phyloP scores from a whole-genome alignment of 2,329 filamentous ascomycete species.

The Cercospora zeina region DNA sequence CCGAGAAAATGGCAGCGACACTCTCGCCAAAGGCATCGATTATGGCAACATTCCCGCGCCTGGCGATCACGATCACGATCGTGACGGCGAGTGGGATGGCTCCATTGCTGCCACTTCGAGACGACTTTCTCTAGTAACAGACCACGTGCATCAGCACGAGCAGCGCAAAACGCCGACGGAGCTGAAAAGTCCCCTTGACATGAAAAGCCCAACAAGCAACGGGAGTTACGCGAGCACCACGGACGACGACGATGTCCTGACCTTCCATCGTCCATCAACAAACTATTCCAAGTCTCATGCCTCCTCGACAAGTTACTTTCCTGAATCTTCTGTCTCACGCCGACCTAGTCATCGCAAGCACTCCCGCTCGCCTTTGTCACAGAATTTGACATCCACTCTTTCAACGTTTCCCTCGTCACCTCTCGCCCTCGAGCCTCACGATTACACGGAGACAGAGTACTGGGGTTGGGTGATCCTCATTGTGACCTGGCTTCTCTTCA shows the following conservation, averaged over 20 bases:
- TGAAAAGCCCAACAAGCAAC: conserved; percentile 49
- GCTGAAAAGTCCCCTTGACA: conserved; percentile 36
- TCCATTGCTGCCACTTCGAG: conserved; percentile 33
- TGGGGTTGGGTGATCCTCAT: conserved; percentile 95
- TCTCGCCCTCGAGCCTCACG: conserved; percentile 63
- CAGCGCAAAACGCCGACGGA: conserved; percentile 21
- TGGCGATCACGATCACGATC: conserved; percentile 28
- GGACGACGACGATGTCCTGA: conserved; percentile 76
- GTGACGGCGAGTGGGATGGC: conserved; percentile 37
- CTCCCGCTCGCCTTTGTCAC: conserved; percentile 34
- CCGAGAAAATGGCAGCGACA: conserved; percentile 22
- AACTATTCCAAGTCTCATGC: conserved; percentile 30
- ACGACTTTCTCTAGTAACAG: conserved; percentile 36
- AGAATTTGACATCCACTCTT: conserved; percentile 28
- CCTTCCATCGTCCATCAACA: conserved; percentile 53
- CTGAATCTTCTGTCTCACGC: conserved; percentile 25
- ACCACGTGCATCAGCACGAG: conserved; percentile 25
- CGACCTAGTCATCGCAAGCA: conserved; percentile 24
- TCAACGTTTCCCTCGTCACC: conserved; percentile 24
- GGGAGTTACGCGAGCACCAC: conserved; percentile 70
- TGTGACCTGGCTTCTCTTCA: conserved; percentile 93
- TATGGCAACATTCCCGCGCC: conserved; percentile 42
- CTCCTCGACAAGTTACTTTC: conserved; percentile 36
- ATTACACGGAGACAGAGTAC: conserved; percentile 93
- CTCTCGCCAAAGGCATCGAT: conserved; percentile 38